Conservation (phyloP, 305 asterid species). For the Stenogyne calaminthoides region DNA sequence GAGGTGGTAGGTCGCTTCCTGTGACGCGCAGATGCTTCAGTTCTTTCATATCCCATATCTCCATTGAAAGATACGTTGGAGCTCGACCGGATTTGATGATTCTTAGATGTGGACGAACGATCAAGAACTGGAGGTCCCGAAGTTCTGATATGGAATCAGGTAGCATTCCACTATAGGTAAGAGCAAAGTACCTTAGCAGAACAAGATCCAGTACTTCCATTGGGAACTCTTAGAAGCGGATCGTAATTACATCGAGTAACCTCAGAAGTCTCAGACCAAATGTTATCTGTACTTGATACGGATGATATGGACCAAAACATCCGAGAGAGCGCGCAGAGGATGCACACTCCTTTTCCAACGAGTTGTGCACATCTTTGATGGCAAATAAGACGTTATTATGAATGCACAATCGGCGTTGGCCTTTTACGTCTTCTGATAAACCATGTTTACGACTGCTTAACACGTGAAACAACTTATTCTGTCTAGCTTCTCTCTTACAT, state of each 20-base stretch:
- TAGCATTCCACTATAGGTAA: background rate
- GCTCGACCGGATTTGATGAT: background rate
- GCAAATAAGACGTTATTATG: background rate
- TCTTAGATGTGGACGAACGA: background rate
- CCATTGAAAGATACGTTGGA: background rate
- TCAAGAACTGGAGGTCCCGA: background rate
- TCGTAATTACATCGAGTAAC: background rate
- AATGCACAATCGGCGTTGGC: slow-evolving; percentile 17
- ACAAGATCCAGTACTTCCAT: background rate
- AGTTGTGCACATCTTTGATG: background rate
- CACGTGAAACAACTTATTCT: slow-evolving; percentile 13
- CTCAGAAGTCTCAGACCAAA: background rate
- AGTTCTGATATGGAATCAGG: background rate
- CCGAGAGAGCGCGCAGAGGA: background rate
- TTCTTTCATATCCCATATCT: background rate
- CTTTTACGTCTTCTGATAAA: background rate
- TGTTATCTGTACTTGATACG: background rate
- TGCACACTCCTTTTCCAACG: background rate
- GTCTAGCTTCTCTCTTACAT: slow-evolving; percentile 26
- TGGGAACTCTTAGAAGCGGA: background rate
- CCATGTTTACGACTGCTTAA: background rate
- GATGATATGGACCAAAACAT: background rate
- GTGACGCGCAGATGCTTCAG: background rate
- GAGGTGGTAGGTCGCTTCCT: background rate
- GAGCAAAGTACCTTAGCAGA: background rate